phyloP scores from a whole-genome alignment of 495 filamentous ascomycete species.

The Paragyromitra xinjiangensis region DNA sequence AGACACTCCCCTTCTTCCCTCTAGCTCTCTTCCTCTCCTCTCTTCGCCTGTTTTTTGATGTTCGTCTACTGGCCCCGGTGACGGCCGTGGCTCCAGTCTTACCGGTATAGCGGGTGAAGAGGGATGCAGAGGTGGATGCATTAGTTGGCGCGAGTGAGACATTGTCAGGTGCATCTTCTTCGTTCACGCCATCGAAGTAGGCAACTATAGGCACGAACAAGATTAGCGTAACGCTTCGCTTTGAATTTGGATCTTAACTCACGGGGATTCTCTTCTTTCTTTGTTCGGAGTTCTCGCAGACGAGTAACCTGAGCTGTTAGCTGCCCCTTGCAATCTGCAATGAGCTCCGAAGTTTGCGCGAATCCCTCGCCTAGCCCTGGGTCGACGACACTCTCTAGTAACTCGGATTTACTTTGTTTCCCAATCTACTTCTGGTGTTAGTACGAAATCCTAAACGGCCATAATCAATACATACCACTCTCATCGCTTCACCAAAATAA shows the following conservation, averaged over 20 bases:
- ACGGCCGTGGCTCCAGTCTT: constrained; percentile 71
- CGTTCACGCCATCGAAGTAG: constrained; percentile 63
- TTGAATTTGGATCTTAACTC: neutral
- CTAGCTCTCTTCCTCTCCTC: constrained; percentile 95
- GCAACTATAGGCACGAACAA: constrained; percentile 52
- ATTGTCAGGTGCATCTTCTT: constrained; percentile 83
- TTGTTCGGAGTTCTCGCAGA: constrained; percentile 78
- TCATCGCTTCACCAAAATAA: constrained; percentile 82
- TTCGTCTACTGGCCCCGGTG: constrained; percentile 73
- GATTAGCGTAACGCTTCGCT: neutral
- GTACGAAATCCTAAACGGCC: neutral
- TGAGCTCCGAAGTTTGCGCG: constrained; percentile 80
- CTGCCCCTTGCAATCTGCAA: constrained; percentile 90
- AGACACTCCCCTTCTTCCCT: constrained; percentile 94
- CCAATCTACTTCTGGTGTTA: constrained; percentile 31
- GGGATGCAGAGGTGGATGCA: constrained; percentile 75
- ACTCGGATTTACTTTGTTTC: constrained; percentile 58
- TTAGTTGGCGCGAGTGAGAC: constrained; percentile 88
- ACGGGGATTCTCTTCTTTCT: constrained; percentile 79
- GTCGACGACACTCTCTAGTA: constrained; percentile 72
- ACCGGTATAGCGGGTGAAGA: constrained; percentile 93
- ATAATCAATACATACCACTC: constrained; percentile 64
- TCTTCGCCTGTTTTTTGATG: constrained; percentile 79
- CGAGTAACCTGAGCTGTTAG: constrained; percentile 83
- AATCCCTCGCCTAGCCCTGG: constrained; percentile 78